phyloP scores from a whole-genome alignment of 345 rosid genomes.

The Citrus trifoliata region DNA sequence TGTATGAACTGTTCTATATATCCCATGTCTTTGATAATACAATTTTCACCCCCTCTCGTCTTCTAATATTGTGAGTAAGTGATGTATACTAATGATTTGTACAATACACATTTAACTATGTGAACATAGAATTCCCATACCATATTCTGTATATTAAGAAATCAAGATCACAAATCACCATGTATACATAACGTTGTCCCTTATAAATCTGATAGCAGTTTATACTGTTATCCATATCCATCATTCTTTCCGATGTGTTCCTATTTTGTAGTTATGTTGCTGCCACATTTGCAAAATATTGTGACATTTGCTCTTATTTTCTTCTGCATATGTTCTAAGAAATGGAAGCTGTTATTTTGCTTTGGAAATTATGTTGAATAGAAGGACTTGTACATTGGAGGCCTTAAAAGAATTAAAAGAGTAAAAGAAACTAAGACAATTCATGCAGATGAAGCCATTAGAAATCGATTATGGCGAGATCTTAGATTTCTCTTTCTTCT shows the following conservation, averaged over 20 bases:
- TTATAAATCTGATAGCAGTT: background rate
- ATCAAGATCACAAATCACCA: constrained; percentile 4
- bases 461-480: background rate
- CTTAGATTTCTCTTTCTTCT: background rate
- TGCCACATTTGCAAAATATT: background rate
- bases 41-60: background rate
- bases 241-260: background rate
- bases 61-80: background rate
- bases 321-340: background rate
- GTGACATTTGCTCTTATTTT: background rate
- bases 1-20: constrained; percentile 35
- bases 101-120: constrained; percentile 23
- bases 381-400: background rate
- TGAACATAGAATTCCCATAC: constrained; percentile 19
- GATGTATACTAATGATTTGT: constrained; percentile 21
- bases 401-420: background rate
- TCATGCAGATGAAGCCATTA: background rate
- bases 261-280: background rate
- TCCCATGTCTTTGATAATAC: background rate
- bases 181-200: background rate
- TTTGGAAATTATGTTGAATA: background rate
- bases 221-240: background rate
- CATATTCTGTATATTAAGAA: constrained; percentile 15
- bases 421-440: background rate
- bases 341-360: background rate